A percentile compares a stretch with the other conserved stretches of the same genome.
phyloP scores from a whole-genome alignment of 1,284 basidiomycete genomes.

The Boletus hoseneyae region DNA sequence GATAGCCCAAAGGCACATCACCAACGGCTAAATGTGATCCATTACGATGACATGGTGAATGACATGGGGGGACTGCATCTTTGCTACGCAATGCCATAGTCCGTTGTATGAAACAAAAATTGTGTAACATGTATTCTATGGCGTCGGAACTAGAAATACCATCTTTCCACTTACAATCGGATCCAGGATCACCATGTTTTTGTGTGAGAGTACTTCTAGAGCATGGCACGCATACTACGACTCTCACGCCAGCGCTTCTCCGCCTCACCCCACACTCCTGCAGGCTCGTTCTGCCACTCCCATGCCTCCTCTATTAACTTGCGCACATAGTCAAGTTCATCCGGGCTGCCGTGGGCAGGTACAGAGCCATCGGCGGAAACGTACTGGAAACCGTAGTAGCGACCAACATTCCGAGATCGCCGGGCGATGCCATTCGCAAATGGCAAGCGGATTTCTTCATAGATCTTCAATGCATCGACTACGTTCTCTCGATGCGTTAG shows the following conservation, averaged over 20 bases:
- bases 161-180: too few relatives aligned
- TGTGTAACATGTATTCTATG: too few relatives aligned
- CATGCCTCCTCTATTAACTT: conserved; percentile 18
- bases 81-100: too few relatives aligned
- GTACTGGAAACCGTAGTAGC: conserved; percentile 3
- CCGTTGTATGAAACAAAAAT: too few relatives aligned
- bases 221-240: not conserved
- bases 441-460: conserved; percentile 33
- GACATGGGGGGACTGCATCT: too few relatives aligned
- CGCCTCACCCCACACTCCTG: conserved; percentile 13
- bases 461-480: conserved; percentile 26
- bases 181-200: too few relatives aligned
- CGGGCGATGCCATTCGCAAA: conserved; percentile 19
- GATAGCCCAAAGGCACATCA: too few relatives aligned
- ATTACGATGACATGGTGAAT: too few relatives aligned
- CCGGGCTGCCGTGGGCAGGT: not conserved
- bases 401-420: conserved; percentile 1
- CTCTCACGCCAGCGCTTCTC: conserved; percentile 13
- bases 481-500: conserved; percentile 22
- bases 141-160: too few relatives aligned
- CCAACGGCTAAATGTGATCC: too few relatives aligned
- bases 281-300: conserved; percentile 18
- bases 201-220: too few relatives aligned
- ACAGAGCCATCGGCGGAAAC: not conserved
- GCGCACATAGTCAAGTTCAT: conserved; percentile 12